Evolutionary conservation across 2,329 filamentous ascomycete species (phyloP).

Genomic region (Neocatenulostroma microsporum): DNA sequence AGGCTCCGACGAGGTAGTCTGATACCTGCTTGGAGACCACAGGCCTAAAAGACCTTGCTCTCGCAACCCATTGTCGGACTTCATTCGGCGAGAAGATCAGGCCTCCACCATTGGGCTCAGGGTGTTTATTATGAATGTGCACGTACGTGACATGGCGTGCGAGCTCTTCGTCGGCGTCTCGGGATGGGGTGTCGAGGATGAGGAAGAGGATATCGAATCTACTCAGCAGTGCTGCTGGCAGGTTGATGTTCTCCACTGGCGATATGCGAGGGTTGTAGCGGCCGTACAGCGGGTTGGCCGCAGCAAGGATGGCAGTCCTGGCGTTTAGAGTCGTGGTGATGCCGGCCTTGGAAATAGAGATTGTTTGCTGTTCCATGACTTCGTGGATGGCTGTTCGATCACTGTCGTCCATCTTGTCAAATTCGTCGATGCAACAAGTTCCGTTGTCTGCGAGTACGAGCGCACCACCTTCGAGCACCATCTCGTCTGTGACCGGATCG

Average conservation of each 20-base stretch:
- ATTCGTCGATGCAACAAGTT: constrained; percentile 80
- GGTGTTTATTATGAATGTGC: constrained; percentile 93
- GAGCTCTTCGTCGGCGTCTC: constrained; percentile 84
- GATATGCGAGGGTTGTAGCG: constrained; percentile 97
- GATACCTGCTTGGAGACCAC: constrained; percentile 76
- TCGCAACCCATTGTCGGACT: constrained; percentile 91
- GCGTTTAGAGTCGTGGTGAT: constrained; percentile 97
- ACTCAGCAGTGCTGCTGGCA: constrained; percentile 91
- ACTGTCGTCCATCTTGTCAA: constrained; percentile 83
- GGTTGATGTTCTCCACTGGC: constrained; percentile 97
- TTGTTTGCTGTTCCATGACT: constrained; percentile 84
- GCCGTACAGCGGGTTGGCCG: constrained; percentile 93
- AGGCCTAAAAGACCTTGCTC: constrained; percentile 82
- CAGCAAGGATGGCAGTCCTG: constrained; percentile 73
- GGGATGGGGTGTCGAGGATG: constrained; percentile 85
- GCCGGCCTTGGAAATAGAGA: constrained; percentile 81
- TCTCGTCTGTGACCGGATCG: constrained; percentile 74
- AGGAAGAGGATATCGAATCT: constrained; percentile 97
- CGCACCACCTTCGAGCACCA: constrained; percentile 74
- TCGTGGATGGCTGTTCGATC: constrained; percentile 78
- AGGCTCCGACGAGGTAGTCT: constrained; percentile 95
- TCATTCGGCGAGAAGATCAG: constrained; percentile 88
- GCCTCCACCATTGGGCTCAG: constrained; percentile 56
- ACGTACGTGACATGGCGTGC: constrained; percentile 94
- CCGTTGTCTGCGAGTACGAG: constrained; percentile 74